Base-by-base conservation (phyloP, 129 eudicot species). In the Chrysanthemum lavandulifolium region DNA sequence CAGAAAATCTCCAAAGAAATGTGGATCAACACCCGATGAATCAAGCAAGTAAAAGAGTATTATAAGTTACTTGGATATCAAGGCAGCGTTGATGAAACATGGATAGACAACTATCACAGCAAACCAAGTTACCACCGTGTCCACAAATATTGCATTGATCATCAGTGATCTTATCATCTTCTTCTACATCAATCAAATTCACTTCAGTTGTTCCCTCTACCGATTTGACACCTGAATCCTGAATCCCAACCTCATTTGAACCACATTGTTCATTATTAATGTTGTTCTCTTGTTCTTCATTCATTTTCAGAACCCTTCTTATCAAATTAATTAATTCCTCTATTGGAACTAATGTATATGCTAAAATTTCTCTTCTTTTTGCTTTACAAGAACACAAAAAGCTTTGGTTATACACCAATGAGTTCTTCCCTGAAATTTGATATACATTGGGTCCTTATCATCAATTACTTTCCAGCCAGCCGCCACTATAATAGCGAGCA, bases 101-200 rank as follows among this genome's bases (percentile, higher is more conserved):
- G 10, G 92, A 85, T 6, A 95, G 96, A 63, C 98, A 93, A 55
- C 95, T 77, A 77, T 93, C 96, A 70, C 98, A 89, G 68, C 96
- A 89, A 53, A 89, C 78, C 83, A 93, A 84, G 65, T 93, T 80
- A 31, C 98, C 96, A 64, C 98, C 95, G 77, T 93, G 95, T 61
- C 90, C 98, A 55, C 98, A 89, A 11, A 89, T 78, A 71, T 82
- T 88, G 78, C 98, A 93, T 13, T 95, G 86, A 61, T 29, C 31
- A 29, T 29, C 31, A 5, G 31, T 29, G 31, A 29, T 29, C 4
- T 89, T 96, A 80, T 93, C 98, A 82, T 89, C 85, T 36, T 64
- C 64, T 75, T 77, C 45, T 64, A 50, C 13, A 18, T 19, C 18
- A 29, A 29, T 29, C 4, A 29, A 29, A 69, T 68, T 50, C 0